A percentile compares a stretch with the other conserved stretches of the same genome.
phyloP scores from a whole-genome alignment of 2,329 filamentous ascomycete genomes.

The Camptophora hylomeconis region DNA sequence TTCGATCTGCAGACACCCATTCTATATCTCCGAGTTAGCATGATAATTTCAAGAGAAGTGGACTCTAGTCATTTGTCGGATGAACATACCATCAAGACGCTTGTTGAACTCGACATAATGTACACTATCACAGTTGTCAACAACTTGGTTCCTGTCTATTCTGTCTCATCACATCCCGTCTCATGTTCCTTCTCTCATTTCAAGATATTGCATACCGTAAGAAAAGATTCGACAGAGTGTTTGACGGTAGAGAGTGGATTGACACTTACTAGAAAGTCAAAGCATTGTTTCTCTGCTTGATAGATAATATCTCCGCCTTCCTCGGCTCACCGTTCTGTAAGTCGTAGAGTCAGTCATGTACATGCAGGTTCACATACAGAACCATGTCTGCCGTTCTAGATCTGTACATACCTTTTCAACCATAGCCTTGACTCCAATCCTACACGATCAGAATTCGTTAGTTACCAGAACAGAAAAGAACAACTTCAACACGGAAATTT shows the following conservation, averaged over 20 bases:
- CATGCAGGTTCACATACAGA: too few relatives aligned
- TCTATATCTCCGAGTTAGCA: conserved; percentile 34
- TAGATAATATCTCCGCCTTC: conserved; percentile 92
- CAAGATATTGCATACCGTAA: too few relatives aligned
- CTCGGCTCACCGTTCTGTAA: conserved; percentile 65
- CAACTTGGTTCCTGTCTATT: too few relatives aligned
- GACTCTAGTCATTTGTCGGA: too few relatives aligned
- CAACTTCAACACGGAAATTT: too few relatives aligned
- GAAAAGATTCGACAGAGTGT: too few relatives aligned
- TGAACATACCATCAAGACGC: conserved; percentile 43
- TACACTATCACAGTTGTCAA: conserved; percentile 37
- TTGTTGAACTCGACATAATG: conserved; percentile 99
- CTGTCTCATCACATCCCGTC: too few relatives aligned
- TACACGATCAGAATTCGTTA: too few relatives aligned
- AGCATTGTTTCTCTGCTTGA: conserved; percentile 76
- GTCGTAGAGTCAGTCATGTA: conserved; percentile 7
- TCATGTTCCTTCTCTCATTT: too few relatives aligned
- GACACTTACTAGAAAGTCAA: conserved; percentile 61
- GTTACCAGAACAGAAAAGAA: too few relatives aligned
- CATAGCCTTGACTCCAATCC: conserved; percentile 54
- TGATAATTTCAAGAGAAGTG: conserved; percentile 1
- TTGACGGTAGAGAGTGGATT: too few relatives aligned
- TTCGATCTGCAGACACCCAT: conserved; percentile 72
- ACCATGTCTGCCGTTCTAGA: too few relatives aligned
- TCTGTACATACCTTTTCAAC: conserved; percentile 53